Conservation (phyloP, 2,329 filamentous ascomycete species). For the Ambrosiella xylebori region DNA sequence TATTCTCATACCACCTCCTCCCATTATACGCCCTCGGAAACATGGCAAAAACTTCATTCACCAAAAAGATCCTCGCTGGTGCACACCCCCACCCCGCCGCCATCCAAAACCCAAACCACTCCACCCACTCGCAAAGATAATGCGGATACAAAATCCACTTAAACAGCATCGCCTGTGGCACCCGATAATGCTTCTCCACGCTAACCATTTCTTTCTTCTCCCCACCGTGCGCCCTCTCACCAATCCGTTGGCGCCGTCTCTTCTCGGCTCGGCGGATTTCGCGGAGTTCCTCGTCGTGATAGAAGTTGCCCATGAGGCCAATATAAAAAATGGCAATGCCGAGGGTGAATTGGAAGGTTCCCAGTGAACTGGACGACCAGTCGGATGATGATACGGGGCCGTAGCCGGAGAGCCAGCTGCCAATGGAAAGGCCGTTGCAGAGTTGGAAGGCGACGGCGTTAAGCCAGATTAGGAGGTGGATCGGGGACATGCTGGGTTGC, state of each 20-base stretch:
- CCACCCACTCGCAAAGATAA: constrained; percentile 91
- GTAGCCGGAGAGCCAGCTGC: constrained; percentile 68
- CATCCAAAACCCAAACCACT: constrained; percentile 84
- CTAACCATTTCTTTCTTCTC: constrained; percentile 20
- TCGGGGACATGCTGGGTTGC: constrained; percentile 84
- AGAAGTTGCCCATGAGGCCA: constrained; percentile 66
- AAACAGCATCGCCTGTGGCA: constrained; percentile 74
- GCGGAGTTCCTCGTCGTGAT: constrained; percentile 76
- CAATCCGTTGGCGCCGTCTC: constrained; percentile 27
- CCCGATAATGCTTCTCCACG: constrained; percentile 69
- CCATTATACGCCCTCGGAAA: constrained; percentile 68
- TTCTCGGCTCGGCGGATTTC: constrained; percentile 62
- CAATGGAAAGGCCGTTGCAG: constrained; percentile 60
- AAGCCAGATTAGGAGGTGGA: constrained; percentile 52
- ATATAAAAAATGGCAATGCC: constrained; percentile 62
- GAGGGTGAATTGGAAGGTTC: constrained; percentile 31
- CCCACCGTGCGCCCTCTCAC: constrained; percentile 18
- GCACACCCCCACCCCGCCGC: constrained; percentile 48
- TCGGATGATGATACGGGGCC: constrained; percentile 43
- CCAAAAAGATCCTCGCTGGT: constrained; percentile 63
- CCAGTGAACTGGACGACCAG: constrained; percentile 25
- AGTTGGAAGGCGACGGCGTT: constrained; percentile 59
- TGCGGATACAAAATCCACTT: constrained; percentile 73
- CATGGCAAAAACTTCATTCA: constrained; percentile 87
- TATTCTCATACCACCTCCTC: constrained; percentile 69